Evolutionary conservation across 495 filamentous ascomycete genomes (phyloP).

Genomic region (Aspergillus carlsbadensis): DNA sequence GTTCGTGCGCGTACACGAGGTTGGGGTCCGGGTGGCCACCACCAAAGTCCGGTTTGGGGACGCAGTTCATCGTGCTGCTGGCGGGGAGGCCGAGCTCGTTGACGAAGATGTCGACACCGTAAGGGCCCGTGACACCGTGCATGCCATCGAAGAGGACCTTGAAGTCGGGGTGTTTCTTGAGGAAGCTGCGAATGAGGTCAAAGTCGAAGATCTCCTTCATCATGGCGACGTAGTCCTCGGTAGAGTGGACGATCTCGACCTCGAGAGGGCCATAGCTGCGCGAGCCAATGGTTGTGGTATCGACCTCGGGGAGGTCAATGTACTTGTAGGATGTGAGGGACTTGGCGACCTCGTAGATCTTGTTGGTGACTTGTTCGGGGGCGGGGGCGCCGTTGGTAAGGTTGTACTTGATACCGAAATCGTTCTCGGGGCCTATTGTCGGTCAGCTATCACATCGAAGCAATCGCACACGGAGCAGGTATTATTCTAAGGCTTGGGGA

Average conservation of each 20-base stretch:
- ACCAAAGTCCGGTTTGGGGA: conserved; percentile 88
- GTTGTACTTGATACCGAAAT: conserved; percentile 99
- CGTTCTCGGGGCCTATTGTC: conserved; percentile 86
- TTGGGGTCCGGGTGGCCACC: conserved; percentile 98
- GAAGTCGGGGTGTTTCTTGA: conserved; percentile 81
- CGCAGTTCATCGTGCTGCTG: conserved; percentile 88
- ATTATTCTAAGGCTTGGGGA: not conserved
- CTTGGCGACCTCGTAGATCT: conserved; percentile 91
- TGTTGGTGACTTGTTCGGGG: conserved; percentile 93
- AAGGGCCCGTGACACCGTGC: conserved; percentile 91
- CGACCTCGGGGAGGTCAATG: conserved; percentile 79
- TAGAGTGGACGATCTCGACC: conserved; percentile 92
- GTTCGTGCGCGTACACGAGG: conserved; percentile 93
- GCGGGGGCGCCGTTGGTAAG: conserved; percentile 92
- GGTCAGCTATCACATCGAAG: too few species aligned
- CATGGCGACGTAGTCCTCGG: conserved; percentile 87
- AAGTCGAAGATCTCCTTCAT: conserved; percentile 99
- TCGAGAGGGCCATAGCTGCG: conserved; percentile 82
- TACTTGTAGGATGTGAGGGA: conserved; percentile 88
- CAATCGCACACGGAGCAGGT: too few species aligned
- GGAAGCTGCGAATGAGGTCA: conserved; percentile 88
- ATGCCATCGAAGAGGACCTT: conserved; percentile 96
- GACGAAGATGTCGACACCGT: conserved; percentile 92
- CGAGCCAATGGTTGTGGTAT: conserved; percentile 78
- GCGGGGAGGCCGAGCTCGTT: conserved; percentile 78